Base-by-base conservation (phyloP, 108 stramenopile species). In the Cyclotella baltica region DNA sequence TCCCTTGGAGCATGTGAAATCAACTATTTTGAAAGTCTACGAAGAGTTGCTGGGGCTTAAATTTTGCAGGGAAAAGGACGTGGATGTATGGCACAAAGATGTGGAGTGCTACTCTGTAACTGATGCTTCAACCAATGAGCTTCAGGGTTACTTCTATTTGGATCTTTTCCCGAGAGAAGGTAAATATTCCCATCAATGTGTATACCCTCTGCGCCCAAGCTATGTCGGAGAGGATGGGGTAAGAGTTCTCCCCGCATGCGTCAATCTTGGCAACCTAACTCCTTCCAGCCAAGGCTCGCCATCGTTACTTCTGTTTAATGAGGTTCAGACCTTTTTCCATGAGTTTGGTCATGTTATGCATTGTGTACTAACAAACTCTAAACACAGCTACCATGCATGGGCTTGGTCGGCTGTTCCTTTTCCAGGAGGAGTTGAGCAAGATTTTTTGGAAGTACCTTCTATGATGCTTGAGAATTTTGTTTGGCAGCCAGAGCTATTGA, bases 311-410 rank as follows among this genome's bases (percentile, higher is more conserved):
- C 50, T 68, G 28, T 77, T 77, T 61, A 33, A 68, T 13, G 76
- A 77, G 51, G 76, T 77, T 23, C 68, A 77, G 37, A 77, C 76
- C 11, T 66, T 77, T n/a, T 66, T 77, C 34, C 76, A 77, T 19
- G 68, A 77, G 22, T 67, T 69, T 61, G 76, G 76, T 8, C 76
- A 70, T 38, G 68, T 77, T 11, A 37, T 33, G 20, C 76, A 77
- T 61, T 66, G 66, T 36, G 34, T 77, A 0, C 55, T 67, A 8
- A 67, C 66, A 57, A 62, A 57, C 1, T 57, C 76, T 3, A 31
- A 67, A 33, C 76, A 66, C 22, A 58, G 53, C 37, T 35, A 70
- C 0, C 76, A 67, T 19, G 27, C 66, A 11, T 77, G 67, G 67
- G 55, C 76, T 28, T 77, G 76, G 76, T 40, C 35, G 16, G 67